phyloP scores from a whole-genome alignment of 371 early-diverging fungal genomes.

The Cladochytrium tenue region DNA sequence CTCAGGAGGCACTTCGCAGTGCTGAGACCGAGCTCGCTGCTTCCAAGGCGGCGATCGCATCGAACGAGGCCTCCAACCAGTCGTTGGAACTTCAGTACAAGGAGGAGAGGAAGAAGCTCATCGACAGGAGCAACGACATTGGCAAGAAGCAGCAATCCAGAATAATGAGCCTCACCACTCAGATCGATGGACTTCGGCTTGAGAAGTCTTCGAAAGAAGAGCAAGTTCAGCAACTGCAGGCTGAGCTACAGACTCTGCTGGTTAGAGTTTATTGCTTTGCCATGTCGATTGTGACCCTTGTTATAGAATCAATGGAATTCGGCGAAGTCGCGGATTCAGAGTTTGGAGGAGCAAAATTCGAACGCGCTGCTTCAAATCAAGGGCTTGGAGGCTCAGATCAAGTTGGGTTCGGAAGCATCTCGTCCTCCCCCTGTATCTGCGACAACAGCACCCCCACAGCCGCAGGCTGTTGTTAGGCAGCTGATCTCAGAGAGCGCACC shows the following conservation, averaged over 20 bases:
- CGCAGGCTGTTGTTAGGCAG: neutral
- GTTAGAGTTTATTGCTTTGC: constrained; percentile 2
- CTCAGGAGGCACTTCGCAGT: constrained; percentile 6
- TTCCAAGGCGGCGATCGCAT: neutral
- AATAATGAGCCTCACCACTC: constrained; percentile 16
- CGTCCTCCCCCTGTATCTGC: neutral
- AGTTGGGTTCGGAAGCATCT: neutral
- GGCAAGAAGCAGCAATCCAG: constrained; percentile 3
- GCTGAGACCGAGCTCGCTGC: neutral
- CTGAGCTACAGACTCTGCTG: neutral
- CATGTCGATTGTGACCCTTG: neutral
- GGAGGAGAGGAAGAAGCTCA: constrained; percentile 13
- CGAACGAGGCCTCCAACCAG: neutral
- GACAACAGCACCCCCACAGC: neutral
- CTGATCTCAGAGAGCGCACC: neutral
- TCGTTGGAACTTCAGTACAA: too few species aligned
- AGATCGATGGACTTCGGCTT: too few species aligned
- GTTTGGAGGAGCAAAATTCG: neutral
- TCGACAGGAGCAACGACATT: constrained; percentile 16
- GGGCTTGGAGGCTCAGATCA: too few species aligned
- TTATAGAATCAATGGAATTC: neutral
- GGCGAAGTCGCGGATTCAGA: neutral
- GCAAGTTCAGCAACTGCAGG: neutral
- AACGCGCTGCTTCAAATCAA: too few species aligned
- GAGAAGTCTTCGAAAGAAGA: neutral